Evolutionary conservation across 306 rosid species (phyloP).

Genomic region (Corylus heterophylla): DNA sequence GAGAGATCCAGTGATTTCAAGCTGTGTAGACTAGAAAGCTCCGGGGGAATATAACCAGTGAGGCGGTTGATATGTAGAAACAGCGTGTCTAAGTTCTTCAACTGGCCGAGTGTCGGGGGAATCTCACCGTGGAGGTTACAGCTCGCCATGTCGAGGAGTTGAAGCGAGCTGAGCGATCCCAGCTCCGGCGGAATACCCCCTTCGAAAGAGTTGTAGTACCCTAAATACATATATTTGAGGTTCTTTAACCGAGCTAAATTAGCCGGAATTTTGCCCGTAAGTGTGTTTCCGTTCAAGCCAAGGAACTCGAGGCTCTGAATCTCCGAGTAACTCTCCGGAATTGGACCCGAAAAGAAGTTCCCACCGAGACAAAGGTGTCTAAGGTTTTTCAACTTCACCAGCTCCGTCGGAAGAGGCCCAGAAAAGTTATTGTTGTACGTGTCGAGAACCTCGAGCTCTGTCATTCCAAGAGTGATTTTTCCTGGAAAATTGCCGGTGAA

Average conservation of each 20-base stretch:
- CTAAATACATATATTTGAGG: slow-evolving; percentile 42
- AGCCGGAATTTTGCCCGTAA: slow-evolving; percentile 46
- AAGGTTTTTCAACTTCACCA: slow-evolving; percentile 34
- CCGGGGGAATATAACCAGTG: slow-evolving; percentile 46
- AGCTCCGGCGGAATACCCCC: slow-evolving; percentile 58
- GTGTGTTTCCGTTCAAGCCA: slow-evolving; percentile 40
- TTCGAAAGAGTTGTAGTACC: slow-evolving; percentile 40
- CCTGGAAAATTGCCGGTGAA: slow-evolving; percentile 37
- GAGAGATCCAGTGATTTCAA: slow-evolving; percentile 56
- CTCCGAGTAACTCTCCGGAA: slow-evolving; percentile 47
- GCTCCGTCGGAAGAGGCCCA: slow-evolving; percentile 41
- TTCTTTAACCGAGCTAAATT: slow-evolving; percentile 41
- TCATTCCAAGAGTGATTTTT: slow-evolving; percentile 21
- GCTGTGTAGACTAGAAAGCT: slow-evolving; percentile 37
- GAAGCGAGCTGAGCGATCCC: slow-evolving; percentile 40
- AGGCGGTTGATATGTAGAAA: slow-evolving; percentile 53
- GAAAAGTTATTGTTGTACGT: slow-evolving; percentile 52
- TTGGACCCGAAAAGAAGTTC: slow-evolving; percentile 44
- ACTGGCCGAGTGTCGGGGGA: slow-evolving; percentile 35
- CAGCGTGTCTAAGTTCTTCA: slow-evolving; percentile 39
- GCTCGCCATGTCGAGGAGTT: slow-evolving; percentile 39
- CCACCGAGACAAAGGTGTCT: slow-evolving; percentile 55
- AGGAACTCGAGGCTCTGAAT: slow-evolving; percentile 44
- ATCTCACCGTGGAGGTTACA: slow-evolving; percentile 54
- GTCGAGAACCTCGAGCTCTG: slow-evolving; percentile 47